A percentile compares a stretch with the other conserved stretches of the same genome.
phyloP scores from a whole-genome alignment of 2,329 filamentous ascomycete species.

The Erysiphe neolycopersici region DNA sequence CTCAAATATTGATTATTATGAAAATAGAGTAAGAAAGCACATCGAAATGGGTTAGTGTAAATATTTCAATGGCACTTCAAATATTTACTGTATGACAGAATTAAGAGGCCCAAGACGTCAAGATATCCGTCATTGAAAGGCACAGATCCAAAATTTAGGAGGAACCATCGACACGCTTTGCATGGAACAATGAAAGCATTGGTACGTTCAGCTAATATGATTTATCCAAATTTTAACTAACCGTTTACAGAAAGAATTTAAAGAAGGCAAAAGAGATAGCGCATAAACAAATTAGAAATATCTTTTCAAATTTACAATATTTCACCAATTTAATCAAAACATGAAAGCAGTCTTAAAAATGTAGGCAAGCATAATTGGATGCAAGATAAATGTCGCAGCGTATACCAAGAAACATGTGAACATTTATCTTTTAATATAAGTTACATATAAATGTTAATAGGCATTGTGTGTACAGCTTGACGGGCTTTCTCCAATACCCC shows the following conservation, averaged over 20 bases:
- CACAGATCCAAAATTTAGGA: constrained; percentile 97
- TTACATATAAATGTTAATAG: no score
- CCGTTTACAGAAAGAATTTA: constrained; percentile 62
- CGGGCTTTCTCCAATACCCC: constrained; percentile 17
- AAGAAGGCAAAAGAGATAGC: constrained; percentile 79
- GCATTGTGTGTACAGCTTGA: constrained; percentile 23
- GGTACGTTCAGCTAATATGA: constrained; percentile 29
- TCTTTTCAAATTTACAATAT: no score
- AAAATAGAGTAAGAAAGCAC: constrained; percentile 74
- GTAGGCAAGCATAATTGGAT: no score
- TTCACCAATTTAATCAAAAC: background rate
- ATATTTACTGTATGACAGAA: constrained; percentile 27
- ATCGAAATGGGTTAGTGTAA: constrained; percentile 68
- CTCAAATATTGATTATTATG: background rate
- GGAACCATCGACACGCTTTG: constrained; percentile 98
- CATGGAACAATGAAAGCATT: constrained; percentile 96
- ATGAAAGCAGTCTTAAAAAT: constrained; percentile 14
- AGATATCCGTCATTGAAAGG: constrained; percentile 97
- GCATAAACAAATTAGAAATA: constrained; percentile 27
- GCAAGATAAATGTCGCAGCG: no score
- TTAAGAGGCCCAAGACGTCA: constrained; percentile 99
- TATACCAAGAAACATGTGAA: no score
- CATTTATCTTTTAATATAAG: no score
- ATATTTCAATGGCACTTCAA: background rate
- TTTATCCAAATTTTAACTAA: constrained; percentile 1